Base-by-base conservation (phyloP, 2,329 filamentous ascomycete genomes). In the Hymenoscyphus fraxineus region DNA sequence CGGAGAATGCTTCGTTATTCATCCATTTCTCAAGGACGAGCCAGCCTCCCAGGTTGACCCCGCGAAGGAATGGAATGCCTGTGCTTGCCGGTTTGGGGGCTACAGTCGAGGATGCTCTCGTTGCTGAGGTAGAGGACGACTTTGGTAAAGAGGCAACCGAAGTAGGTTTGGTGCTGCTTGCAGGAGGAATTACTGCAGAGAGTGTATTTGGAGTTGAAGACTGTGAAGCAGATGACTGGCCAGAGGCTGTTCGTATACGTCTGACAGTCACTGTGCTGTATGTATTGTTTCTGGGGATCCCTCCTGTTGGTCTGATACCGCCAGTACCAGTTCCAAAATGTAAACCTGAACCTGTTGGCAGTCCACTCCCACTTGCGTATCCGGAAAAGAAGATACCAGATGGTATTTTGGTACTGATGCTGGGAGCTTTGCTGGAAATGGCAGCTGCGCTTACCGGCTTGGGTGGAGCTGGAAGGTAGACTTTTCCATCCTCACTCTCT, bases 1-100 rank as follows among this genome's bases (percentile, higher is more conserved):
- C 70, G 6, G 57, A 65, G 71, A 79, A 78, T 22, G 77, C 38
- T 12, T 75, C 72, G 12, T 72, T 63, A 27, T 71, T 72, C 75
- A 80, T 85, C 82, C 82, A 84, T 62, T 73, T 71, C 71, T 71
- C 69, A 19, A 73, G 66, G 40, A 73, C 56, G 1, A 72, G 69
- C 76, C 76, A 77, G 22, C 75, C 76, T 22, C 76, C 76, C 51
- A 76, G 66, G 59, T 77, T 77, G 41, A 77, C 75, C 16, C 76
- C 75, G 16, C 73, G 76, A 38, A 84, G 66, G 35, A 71, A 71
- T 15, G 68, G 65, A 15, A 64, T 66, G n/a, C 19, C 57, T 27
- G 63, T 62, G 40, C 10, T 56, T 19, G 61, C 10, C 56, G 61
- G 27, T 31, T 39, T 31, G 7, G 59, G n/a, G 16, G 47, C 6